Percentiles rank a stretch among this genome's conserved stretches.
Conservation (phyloP, 805 yeast genomes). For the Starmerella bacillaris region DNA sequence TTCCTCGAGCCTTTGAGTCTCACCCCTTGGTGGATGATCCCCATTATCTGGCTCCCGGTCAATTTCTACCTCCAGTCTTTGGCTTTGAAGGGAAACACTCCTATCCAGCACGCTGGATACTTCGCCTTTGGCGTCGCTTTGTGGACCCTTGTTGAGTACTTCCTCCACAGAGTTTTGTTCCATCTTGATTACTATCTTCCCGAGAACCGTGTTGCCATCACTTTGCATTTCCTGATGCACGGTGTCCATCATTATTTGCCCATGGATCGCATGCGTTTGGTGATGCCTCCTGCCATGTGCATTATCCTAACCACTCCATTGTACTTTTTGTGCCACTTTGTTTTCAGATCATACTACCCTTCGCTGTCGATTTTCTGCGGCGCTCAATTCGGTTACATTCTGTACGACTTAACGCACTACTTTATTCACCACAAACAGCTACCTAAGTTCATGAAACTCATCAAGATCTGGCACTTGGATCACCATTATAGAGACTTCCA, state of each 20-base stretch:
- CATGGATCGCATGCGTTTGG: slow-evolving; percentile 84
- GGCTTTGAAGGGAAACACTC: slow-evolving; percentile 35
- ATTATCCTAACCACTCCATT: slow-evolving; percentile 58
- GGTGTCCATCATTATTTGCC: slow-evolving; percentile 97
- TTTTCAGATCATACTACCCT: slow-evolving; percentile 55
- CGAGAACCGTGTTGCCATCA: slow-evolving; percentile 50
- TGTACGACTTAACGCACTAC: slow-evolving; percentile 89
- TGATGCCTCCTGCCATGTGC: slow-evolving; percentile 88
- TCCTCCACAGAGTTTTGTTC: slow-evolving; percentile 77
- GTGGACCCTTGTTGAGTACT: slow-evolving; percentile 86
- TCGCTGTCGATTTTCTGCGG: slow-evolving; percentile 94
- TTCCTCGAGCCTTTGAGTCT: slow-evolving; percentile 77
- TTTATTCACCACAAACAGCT: slow-evolving; percentile 73
- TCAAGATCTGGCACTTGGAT: slow-evolving; percentile 83
- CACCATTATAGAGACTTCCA: slow-evolving; percentile 97
- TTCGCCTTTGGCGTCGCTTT: slow-evolving; percentile 70
- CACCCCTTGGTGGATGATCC: slow-evolving; percentile 92
- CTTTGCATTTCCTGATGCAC: slow-evolving; percentile 77
- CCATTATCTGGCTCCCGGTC: slow-evolving; percentile 70
- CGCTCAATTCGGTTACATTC: slow-evolving; percentile 81
- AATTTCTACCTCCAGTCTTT: slow-evolving; percentile 43
- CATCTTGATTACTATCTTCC: slow-evolving; percentile 83
- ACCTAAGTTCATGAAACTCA: slow-evolving; percentile 56
- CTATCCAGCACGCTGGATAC: slow-evolving; percentile 23
- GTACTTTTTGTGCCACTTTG: slow-evolving; percentile 52